Evolutionary conservation across 306 rosid species (phyloP), one percentile per base, ranked within the genome.

Genomic region (Lathyrus sativus): DNA sequence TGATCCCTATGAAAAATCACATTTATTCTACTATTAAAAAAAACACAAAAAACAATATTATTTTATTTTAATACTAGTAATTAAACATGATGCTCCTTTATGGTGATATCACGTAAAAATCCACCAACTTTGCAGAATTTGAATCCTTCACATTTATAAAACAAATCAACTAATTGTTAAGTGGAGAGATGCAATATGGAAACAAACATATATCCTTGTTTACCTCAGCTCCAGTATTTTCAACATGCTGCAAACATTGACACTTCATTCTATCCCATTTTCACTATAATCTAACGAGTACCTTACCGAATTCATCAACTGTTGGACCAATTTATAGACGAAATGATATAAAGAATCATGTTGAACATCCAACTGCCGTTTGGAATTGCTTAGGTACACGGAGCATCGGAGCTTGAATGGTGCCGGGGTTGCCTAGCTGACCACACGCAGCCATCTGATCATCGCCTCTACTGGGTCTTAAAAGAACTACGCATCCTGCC

Each of bases 381-480:
- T 76, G 88, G 79, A 92, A 92, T 77, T 86, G 85, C 49, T 80
- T 71, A 2, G 98, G 98, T 17, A 89, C 91, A 9, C 91, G 90
- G 6, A 92, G 89, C 70, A 87, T 57, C 5, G 96, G 95, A 71
- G 96, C 96, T 73, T 80, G 92, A 75, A 89, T 59, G 58, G 72
- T 71, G 39, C 96, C 89, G 11, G 88, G 92, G 43, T 83, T 92
- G 50, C 98, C 96, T 9, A 92, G 85, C 76, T 92, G 98, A 75
- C 98, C 98, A 63, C 98, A 92, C 11, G 98, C 96, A 41, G 98
- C 98, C 98, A 92, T 92, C 81, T 86, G 96, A 79, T 92, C 98
- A 51, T 92, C 91, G 7, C 96, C 96, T 80, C 96, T 79, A 73
- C 98, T 89, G 9, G 66, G 88, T 60, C 96, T 76, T 71, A 89